These are phyloP conservation scores for Dunaliella primolecta DNA, from an alignment of 139 green algal species.

Conservation along the genomic window DNA sequence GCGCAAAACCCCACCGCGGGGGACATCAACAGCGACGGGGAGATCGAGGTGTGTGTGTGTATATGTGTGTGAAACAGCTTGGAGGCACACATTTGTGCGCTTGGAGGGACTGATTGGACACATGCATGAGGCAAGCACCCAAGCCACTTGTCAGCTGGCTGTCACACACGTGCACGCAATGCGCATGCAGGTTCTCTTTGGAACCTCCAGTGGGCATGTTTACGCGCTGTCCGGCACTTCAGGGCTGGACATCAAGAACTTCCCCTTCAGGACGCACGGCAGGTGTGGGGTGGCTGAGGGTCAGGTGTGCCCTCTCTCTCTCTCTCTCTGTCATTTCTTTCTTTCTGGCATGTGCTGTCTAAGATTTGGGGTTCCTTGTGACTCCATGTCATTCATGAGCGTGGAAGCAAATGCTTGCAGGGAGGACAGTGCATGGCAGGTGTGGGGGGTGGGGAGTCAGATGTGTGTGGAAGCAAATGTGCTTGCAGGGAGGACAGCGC, in stretches of 20 bases:
- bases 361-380: background rate
- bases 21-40: conserved; percentile 82
- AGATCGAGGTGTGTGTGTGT: conserved; percentile 54
- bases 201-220: conserved; percentile 68
- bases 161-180: no score
- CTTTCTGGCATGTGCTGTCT: background rate
- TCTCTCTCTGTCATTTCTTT: background rate
- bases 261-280: conserved; percentile 79
- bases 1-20: conserved; percentile 57
- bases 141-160: no score
- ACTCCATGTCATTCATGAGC: background rate
- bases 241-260: conserved; percentile 53
- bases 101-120: no score
- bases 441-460: no score
- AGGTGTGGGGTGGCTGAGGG: conserved; percentile 11
- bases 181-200: conserved; percentile 64
- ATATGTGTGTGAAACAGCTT: no score
- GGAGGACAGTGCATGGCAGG: background rate
- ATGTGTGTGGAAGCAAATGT: background rate
- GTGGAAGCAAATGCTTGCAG: background rate
- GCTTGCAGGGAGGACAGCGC: background rate
- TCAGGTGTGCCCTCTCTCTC: background rate
- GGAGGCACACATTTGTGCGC: no score
- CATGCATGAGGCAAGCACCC: no score
- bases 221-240: conserved; percentile 71